Evolutionary conservation across 75 land plant species (phyloP).

Genomic region (Pinus albicaulis): DNA sequence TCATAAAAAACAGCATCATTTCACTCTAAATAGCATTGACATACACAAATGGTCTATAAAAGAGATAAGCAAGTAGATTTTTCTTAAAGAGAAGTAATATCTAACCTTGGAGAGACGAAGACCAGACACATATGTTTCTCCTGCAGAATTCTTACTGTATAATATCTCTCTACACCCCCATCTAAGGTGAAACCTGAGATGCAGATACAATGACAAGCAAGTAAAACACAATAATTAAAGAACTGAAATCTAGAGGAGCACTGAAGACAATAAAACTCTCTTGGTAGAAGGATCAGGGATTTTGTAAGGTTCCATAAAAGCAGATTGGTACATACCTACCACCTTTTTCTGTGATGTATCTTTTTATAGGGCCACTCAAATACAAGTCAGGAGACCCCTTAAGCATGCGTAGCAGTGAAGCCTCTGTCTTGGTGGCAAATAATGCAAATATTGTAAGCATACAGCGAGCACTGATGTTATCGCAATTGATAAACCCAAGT

Average conservation of each 20-base stretch:
- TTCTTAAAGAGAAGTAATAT: not conserved
- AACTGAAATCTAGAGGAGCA: not conserved
- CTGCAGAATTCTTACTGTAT: constrained; percentile 61
- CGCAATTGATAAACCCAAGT: constrained; percentile 97
- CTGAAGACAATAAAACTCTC: not conserved
- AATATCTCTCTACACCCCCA: constrained; percentile 97
- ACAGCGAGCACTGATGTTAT: constrained; percentile 97
- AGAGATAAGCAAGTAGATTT: not conserved
- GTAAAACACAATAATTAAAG: not conserved
- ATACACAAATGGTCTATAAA: not conserved
- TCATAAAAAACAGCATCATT: not conserved
- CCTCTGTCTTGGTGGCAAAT: constrained; percentile 98
- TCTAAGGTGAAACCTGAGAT: constrained; percentile 78
- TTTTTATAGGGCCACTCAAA: constrained; percentile 86
- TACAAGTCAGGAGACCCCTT: constrained; percentile 97
- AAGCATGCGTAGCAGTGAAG: constrained; percentile 92
- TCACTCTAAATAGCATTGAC: not conserved
- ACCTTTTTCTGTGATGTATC: constrained; percentile 83
- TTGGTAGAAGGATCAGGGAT: not conserved
- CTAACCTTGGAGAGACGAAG: constrained; percentile 77
- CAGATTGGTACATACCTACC: constrained; percentile 63
- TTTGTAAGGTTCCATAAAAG: not conserved
- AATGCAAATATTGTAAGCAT: constrained; percentile 96
- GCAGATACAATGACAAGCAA: not conserved
- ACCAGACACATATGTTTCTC: constrained; percentile 77